These are phyloP conservation scores for Agapanthus africanus DNA, from an alignment of 106 monocot genomes.

Conservation along the genomic window DNA sequence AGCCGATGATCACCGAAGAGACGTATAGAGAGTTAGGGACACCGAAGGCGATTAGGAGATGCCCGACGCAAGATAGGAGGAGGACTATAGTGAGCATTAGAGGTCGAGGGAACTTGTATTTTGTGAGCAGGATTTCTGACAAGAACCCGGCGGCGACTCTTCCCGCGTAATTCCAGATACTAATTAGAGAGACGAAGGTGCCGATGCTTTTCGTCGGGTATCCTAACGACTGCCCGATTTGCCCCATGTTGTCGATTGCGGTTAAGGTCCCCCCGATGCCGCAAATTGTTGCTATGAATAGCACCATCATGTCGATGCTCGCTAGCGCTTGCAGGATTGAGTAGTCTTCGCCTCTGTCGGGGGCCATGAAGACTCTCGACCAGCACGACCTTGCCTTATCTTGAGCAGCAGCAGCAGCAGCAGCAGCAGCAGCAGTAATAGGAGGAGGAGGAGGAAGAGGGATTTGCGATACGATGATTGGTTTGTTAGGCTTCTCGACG, in stretches of 20 bases:
- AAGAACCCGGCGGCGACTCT: conserved; percentile 51
- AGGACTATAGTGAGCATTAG: conserved; percentile 41
- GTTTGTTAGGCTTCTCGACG: not conserved
- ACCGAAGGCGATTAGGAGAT: conserved; percentile 68
- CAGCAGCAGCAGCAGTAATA: too few relatives aligned
- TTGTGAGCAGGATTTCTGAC: conserved; percentile 54
- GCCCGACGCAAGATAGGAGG: conserved; percentile 45
- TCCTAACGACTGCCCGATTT: conserved; percentile 75
- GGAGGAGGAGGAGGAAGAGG: too few relatives aligned
- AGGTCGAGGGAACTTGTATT: conserved; percentile 54
- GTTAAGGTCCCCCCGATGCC: conserved; percentile 76
- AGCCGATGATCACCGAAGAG: conserved; percentile 71
- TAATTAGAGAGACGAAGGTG: conserved; percentile 79
- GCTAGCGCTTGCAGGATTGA: conserved; percentile 44
- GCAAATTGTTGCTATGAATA: conserved; percentile 55
- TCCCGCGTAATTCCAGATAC: conserved; percentile 76
- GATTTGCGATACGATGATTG: not conserved
- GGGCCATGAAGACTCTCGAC: conserved; percentile 10
- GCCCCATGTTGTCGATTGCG: conserved; percentile 94
- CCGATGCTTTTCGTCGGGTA: conserved; percentile 40
- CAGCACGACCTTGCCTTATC: not conserved
- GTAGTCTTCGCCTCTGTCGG: conserved; percentile 49
- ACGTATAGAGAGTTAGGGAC: conserved; percentile 49
- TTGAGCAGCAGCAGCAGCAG: too few relatives aligned
- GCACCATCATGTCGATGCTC: conserved; percentile 71